phyloP scores from a whole-genome alignment of 257 asterid genomes.

The Solanum appendiculatum region DNA sequence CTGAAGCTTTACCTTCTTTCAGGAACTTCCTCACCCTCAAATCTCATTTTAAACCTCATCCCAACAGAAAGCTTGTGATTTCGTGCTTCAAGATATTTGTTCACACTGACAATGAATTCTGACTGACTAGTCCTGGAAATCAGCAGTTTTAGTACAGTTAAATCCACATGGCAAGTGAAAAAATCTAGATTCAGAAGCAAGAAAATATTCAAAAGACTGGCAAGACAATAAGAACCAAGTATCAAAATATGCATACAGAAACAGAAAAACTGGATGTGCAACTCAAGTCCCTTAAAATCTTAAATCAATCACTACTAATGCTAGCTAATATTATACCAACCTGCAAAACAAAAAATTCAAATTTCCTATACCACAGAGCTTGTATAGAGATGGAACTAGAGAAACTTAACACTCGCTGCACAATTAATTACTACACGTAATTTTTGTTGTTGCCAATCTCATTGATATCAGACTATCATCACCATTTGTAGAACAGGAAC shows the following conservation, averaged over 20 bases:
- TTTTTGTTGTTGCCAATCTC: not conserved
- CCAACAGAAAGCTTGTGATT: slow-evolving; percentile 84
- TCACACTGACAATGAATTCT: slow-evolving; percentile 73
- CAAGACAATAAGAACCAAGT: not conserved
- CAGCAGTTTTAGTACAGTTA: not conserved
- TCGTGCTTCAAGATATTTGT: slow-evolving; percentile 89
- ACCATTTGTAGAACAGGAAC: not conserved
- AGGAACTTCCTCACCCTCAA: slow-evolving; percentile 97
- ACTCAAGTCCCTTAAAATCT: not conserved
- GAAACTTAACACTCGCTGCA: not conserved
- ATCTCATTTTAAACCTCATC: slow-evolving; percentile 96
- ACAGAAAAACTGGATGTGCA: not conserved
- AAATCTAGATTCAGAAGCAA: not conserved
- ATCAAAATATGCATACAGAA: not conserved
- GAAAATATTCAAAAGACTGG: not conserved
- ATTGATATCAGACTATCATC: not conserved
- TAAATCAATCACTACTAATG: not conserved
- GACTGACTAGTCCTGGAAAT: slow-evolving; percentile 84
- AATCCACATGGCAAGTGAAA: not conserved
- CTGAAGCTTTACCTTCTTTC: slow-evolving; percentile 71
- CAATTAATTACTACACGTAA: not conserved
- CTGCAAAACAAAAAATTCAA: not conserved
- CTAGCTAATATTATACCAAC: not conserved
- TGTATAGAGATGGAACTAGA: not conserved
- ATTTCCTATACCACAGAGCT: not conserved